Base-by-base conservation (phyloP, 2,329 filamentous ascomycete species). In the Aspergillus brunneoviolaceus region DNA sequence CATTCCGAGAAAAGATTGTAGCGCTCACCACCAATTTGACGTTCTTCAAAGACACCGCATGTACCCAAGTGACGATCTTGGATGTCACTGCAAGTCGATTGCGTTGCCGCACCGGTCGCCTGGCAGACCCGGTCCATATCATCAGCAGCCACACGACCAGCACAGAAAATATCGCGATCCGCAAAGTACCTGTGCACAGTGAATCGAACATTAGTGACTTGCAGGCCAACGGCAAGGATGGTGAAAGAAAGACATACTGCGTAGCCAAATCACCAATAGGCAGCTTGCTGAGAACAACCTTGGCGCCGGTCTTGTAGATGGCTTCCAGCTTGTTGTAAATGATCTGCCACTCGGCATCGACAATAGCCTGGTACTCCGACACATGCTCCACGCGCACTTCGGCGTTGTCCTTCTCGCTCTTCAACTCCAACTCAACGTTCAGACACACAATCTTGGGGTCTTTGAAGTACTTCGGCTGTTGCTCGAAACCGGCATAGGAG, bases 261-360 rank as follows among this genome's bases (percentile, higher is more conserved):
- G 95, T 99, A 61, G 95, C 95, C 73, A 99, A 81, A 82, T 99
- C 95, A 73, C 95, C 95, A 72, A 99, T 98, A 47, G 95, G 95
- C 63, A 98, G 84, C 81, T 97, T 98, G 80, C 92, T 96, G 60
- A 99, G 87, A 48, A 99, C 92, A 55, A 99, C 92, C 85, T 97
- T 96, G 66, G 95, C 95, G 57, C 95, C 95, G 5, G 94, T 97
- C 79, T 94, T 88, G 84, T 94, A 86, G 57, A 96, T 81, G 52
- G 94, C 91, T 81, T 99, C 95, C 76, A 99, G 90, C 85, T 99
- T 99, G 84, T 97, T 94, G 87, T 89, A 98, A 78, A 99, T 99
- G 75, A 99, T 99, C 79, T 97, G 92, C 95, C 95, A 99, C 80
- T 99, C 95, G 31, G 95, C 95, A 74, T 99, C 95, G 74, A 99